These are phyloP conservation scores for Tetrahymena borealis DNA, from an alignment of 73 alveolate species.

Conservation along the genomic window DNA sequence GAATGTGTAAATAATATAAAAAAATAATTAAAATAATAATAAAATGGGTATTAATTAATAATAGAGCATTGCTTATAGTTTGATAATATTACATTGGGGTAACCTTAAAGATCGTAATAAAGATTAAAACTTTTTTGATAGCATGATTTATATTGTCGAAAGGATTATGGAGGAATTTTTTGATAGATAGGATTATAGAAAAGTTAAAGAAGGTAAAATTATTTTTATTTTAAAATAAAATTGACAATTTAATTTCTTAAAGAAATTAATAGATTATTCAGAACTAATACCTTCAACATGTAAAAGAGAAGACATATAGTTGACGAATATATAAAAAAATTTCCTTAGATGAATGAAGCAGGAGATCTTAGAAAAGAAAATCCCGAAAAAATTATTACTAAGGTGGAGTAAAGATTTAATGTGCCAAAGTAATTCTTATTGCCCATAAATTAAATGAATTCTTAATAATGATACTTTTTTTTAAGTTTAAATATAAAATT, in stretches of 20 bases:
- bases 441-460: neutral
- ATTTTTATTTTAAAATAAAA: neutral
- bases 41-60: neutral
- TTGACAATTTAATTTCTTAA: neutral
- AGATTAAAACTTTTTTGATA: constrained; percentile 41
- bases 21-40: neutral
- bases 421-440: neutral
- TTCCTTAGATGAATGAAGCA: neutral
- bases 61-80: neutral
- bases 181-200: constrained; percentile 14
- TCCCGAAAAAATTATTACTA: neutral
- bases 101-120: neutral
- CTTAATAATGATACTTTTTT: neutral
- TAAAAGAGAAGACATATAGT: constrained; percentile 24
- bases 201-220: constrained; percentile 10
- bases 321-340: constrained; percentile 10
- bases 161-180: constrained; percentile 24
- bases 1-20: neutral
- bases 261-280: constrained; percentile 39
- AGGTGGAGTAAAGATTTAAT: neutral
- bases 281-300: constrained; percentile 29
- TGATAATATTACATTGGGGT: constrained; percentile 2
- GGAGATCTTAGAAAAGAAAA: constrained; percentile 15
- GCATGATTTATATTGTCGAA: constrained; percentile 18
- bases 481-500: constrained; percentile 4